Base-by-base conservation (phyloP, 768 basidiomycete species). In the Phylloporus rhodoxanthus region DNA sequence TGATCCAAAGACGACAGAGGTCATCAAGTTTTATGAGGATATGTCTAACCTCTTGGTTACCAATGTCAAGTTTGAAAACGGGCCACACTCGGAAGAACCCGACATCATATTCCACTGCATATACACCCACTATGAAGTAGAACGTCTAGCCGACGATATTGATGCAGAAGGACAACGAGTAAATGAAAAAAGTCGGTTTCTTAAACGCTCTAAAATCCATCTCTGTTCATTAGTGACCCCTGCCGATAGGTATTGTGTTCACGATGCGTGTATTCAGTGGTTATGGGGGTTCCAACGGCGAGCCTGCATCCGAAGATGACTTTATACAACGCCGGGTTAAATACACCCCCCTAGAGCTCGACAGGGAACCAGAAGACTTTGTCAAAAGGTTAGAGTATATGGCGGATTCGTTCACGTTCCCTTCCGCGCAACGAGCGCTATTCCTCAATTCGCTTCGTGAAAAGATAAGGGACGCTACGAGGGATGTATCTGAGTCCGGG, bases 11-110 rank as follows among this genome's bases (percentile, higher is more conserved):
- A 76, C 80, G 55, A 68, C 71, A 3, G 71, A 76, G 59, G 75
- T 84, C 37, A 75, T 91, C 57, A 74, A 74, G 44, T 78, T 94
- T 53, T 95, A 95, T 63, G 90, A 93, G 65, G 90, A 93, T 59
- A 67, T 91, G 55, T 91, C 89, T 1, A 89, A 91, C 57, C 69
- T 94, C 20, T 73, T 89, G 33, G 75, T 94, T 20, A 72, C 79
- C 3, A 78, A 73, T 45, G 57, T 89, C 63, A 84, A 81, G 59
- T 65, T 74, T 45, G 74, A 72, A 66, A 65, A 50, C 30, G 17
- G 45, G 33, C 21, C 54, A 32, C 46, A 45, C 50, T 61, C 56
- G 10, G 58, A 60, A 40, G 65, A 67, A 34, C 43, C 55, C 8
- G 84, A 88, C 15, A 81, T 89, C 48, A 75, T 80, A 69, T 66